Base-by-base conservation (phyloP, 225 moss, liverwort and hornwort species). In the Sphagnum tenellum region DNA sequence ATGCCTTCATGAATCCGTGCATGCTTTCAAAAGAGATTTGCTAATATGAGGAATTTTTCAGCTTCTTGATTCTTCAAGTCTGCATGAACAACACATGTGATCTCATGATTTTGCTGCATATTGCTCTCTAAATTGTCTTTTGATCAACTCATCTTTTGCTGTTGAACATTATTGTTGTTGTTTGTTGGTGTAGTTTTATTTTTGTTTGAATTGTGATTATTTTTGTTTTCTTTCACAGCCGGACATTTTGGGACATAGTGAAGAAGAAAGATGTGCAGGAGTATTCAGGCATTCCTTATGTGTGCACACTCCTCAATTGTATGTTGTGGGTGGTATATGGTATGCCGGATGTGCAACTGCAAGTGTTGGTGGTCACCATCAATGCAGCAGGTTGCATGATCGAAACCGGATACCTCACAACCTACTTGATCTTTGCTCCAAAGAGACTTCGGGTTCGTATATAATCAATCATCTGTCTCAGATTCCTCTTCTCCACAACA, bases 281-380 rank as follows among this genome's bases (percentile, higher is more conserved):
- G 7, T 83, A 69, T 47, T 83, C 79, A 1, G 74, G 76, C 54
- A 64, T 77, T 6, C 79, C 79, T 6, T 83, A 79, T 12, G 75
- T 79, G 10, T 71, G 74, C 58, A 83, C 83, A 4, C 72, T 83
- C 29, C 77, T 83, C 12, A 83, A 79, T 68, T 79, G 83, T 59
- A 9, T 83, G 14, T 56, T 83, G 10, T 79, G 79, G 83, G 71
- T 76, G 1, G 61, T 79, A 10, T 79, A 83, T 53, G 83, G 83
- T 48, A 68, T 77, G 7, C 79, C 79, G 3, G 60, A 69, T 13
- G 74, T 83, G 58, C 64, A 77, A 62, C 56, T 77, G 47, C 79
- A 83, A 72, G 72, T 79, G 8, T 13, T 83, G 69, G 76, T 83
- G 62, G 72, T 79, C 47, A 69, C 69, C 49, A 64, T 83, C 69